Evolutionary conservation across 192 early-diverging fungal genomes (phyloP).

Genomic region (Rhizophagus clarus): DNA sequence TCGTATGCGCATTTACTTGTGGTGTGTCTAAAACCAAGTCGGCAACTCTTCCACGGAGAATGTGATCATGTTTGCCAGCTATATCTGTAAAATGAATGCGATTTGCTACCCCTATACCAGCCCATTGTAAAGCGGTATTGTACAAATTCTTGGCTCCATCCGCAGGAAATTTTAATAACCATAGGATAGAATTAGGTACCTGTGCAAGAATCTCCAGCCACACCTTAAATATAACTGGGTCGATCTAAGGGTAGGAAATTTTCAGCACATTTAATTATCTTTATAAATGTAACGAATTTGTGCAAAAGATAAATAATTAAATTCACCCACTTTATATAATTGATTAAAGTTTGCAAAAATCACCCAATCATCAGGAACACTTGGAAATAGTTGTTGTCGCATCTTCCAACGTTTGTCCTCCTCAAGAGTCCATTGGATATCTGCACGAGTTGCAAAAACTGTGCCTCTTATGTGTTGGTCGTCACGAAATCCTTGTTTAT

Average conservation of each 20-base stretch:
- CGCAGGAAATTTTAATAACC: conserved; percentile 91
- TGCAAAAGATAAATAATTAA: not conserved
- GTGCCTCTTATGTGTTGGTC: conserved; percentile 58
- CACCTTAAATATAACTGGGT: conserved; percentile 80
- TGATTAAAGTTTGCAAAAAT: conserved; percentile 98
- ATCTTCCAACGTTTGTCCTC: conserved; percentile 80
- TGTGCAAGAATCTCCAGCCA: conserved; percentile 85
- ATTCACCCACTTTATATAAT: conserved; percentile 77
- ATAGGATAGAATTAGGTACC: conserved; percentile 82
- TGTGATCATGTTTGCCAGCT: conserved; percentile 85
- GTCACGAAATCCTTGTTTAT: conserved; percentile 89
- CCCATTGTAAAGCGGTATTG: conserved; percentile 71
- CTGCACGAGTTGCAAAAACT: conserved; percentile 35
- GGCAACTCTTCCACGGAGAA: conserved; percentile 88
- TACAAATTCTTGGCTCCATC: conserved; percentile 80
- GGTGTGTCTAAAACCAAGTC: conserved; percentile 93
- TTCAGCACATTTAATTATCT: conserved; percentile 46
- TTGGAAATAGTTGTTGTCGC: conserved; percentile 85
- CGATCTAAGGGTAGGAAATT: conserved; percentile 55
- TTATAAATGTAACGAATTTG: no score
- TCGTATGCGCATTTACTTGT: conserved; percentile 97
- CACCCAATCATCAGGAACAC: conserved; percentile 75
- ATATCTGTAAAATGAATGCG: conserved; percentile 87
- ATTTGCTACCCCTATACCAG: conserved; percentile 71
- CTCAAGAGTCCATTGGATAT: conserved; percentile 73